These are phyloP conservation scores for Vaccinium myrtillus DNA, from an alignment of 148 eudicot species.

Conservation along the genomic window DNA sequence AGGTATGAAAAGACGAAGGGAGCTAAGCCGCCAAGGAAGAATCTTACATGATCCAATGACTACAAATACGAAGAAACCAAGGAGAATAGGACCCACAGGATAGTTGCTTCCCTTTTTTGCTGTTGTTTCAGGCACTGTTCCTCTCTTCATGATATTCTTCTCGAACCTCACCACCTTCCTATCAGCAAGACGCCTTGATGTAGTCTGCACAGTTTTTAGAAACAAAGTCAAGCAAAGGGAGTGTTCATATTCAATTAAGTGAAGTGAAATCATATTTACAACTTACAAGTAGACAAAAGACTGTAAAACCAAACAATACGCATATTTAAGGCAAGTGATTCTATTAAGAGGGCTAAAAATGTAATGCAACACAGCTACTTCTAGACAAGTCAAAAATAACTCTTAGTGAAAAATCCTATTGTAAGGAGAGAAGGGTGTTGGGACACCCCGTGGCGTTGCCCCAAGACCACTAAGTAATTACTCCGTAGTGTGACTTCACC, in stretches of 20 bases:
- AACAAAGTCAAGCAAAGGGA: not conserved
- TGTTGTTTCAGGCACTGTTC: conserved; percentile 26
- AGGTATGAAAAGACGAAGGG: not conserved
- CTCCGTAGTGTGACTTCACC: not conserved
- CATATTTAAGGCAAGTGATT: not conserved
- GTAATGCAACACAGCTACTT: not conserved
- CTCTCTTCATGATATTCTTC: conserved; percentile 35
- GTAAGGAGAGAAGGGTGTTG: not conserved
- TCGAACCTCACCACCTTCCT: conserved; percentile 29
- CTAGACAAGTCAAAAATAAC: not conserved
- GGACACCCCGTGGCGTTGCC: too few relatives aligned
- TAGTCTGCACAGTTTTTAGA: conserved; percentile 19
- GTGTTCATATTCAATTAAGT: not conserved
- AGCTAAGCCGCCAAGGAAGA: not conserved
- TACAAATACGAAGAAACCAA: conserved; percentile 29
- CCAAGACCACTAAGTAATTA: too few relatives aligned
- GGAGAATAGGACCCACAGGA: conserved; percentile 30
- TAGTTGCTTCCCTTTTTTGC: conserved; percentile 25
- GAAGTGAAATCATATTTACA: not conserved
- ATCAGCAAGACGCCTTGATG: conserved; percentile 34
- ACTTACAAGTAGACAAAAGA: not conserved
- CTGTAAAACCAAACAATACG: not conserved
- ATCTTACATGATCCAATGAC: conserved; percentile 33
- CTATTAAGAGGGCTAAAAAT: not conserved
- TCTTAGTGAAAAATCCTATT: not conserved